These are phyloP conservation scores for Suillus discolor DNA, from an alignment of 768 basidiomycete species.

Conservation along the genomic window DNA sequence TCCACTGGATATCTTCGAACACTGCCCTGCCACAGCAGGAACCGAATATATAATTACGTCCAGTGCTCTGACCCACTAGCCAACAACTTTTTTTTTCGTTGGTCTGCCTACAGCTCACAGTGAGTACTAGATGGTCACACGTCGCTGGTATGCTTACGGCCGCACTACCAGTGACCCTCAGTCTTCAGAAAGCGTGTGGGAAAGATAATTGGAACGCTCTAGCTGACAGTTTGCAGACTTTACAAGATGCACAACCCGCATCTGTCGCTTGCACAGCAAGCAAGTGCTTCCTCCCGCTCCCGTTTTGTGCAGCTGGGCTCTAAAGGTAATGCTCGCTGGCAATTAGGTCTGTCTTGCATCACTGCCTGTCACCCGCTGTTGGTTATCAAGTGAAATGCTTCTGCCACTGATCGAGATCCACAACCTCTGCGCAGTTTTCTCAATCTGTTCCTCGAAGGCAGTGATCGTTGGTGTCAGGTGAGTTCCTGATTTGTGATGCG, in stretches of 20 bases:
- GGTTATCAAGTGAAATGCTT: not conserved
- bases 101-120: too few species aligned
- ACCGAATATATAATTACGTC: too few species aligned
- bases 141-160: too few species aligned
- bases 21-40: not conserved
- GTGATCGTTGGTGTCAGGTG: not conserved
- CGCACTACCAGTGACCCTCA: too few species aligned
- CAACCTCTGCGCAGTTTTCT: not conserved
- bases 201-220: too few species aligned
- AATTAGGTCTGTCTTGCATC: not conserved
- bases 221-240: too few species aligned
- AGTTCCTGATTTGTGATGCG: not conserved
- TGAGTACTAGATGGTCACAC: too few species aligned
- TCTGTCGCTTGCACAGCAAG: not conserved
- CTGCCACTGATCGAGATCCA: not conserved
- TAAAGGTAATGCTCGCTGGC: not conserved
- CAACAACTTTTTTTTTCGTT: too few species aligned
- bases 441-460: not conserved
- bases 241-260: too few species aligned
- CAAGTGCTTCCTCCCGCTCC: not conserved
- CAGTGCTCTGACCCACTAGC: too few species aligned
- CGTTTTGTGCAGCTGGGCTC: not conserved
- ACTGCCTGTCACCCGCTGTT: not conserved
- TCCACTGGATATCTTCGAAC: not conserved
- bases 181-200: too few species aligned